Percentiles rank a stretch among this genome's conserved stretches.
phyloP scores from a whole-genome alignment of 345 rosid species.

The Bruguiera sexangula region DNA sequence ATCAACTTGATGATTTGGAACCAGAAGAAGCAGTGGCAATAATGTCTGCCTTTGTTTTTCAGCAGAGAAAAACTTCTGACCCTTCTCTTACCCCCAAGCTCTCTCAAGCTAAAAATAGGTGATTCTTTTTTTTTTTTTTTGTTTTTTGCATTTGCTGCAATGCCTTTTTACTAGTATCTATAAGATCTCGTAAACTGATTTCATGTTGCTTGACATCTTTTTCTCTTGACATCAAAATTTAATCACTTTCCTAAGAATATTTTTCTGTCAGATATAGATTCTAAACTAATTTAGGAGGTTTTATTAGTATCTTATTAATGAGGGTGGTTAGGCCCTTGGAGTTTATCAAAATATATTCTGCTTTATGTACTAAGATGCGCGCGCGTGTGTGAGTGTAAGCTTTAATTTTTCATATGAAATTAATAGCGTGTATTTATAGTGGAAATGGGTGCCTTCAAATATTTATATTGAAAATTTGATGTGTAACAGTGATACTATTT shows the following conservation, averaged over 20 bases:
- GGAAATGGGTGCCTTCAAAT: background rate
- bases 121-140: slow-evolving; percentile 22
- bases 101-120: slow-evolving; percentile 73
- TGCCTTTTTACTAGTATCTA: background rate
- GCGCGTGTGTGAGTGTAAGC: no score
- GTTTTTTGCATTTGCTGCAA: background rate
- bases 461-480: no score
- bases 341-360: background rate
- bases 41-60: slow-evolving; percentile 98
- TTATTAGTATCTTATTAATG: no score
- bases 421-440: background rate
- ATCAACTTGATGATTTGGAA: slow-evolving; percentile 84
- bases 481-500: no score
- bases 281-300: no score
- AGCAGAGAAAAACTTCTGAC: slow-evolving; percentile 83
- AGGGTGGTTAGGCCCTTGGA: background rate
- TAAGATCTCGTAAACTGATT: slow-evolving; percentile 1
- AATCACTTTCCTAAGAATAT: no score
- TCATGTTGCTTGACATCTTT: background rate
- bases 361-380: background rate
- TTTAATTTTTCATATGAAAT: no score
- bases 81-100: slow-evolving; percentile 82
- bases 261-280: no score
- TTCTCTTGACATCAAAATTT: background rate
- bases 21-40: slow-evolving; percentile 99